Base-by-base conservation (phyloP, 1,284 basidiomycete species). In the Ustilago hordei region DNA sequence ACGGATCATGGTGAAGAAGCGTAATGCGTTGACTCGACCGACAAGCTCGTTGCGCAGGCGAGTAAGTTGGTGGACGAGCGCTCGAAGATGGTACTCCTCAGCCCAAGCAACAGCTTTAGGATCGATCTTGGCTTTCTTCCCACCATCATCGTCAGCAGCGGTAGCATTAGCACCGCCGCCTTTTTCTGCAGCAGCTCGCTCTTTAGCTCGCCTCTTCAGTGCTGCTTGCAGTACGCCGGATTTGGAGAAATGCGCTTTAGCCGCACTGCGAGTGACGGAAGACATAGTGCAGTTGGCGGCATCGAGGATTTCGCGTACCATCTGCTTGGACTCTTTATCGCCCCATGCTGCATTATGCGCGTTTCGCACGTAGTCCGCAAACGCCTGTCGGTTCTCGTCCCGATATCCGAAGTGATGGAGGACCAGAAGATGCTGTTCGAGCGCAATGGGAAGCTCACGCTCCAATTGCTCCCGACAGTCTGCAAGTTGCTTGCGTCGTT, bases 391-490 rank as follows among this genome's bases (percentile, higher is more conserved):
- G 81, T 93, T 92, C n/a, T 89, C 89, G 13, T 88, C 89, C 31
- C 89, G 87, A 73, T 90, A 89, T 57, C 90, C 90, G 38, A 93
- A 90, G 50, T 88, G 88, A 81, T 91, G 91, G 86, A 93, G 91
- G 72, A 90, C 89, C 17, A 87, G 69, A 47, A 80, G 78, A 4
- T 83, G 79, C 66, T 88, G 86, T 60, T 87, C 76, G 74, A 89
- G 89, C 39, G 93, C 89, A 0, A 92, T 91, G 13, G 69, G 78
- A 78, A 96, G 88, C 47, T 91, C 90, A 57, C 88, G 86, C 56
- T 91, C 88, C 23, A 97, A 88, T 64, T 96, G 93, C 3, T 88
- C 87, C 81, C 91, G 92, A 86, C 94, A 96, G 53, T 92, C 91
- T 23, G 92, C 90, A 47, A 94, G 89, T 83, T 97, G 95, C 64